A percentile compares a stretch with the other conserved stretches of the same genome.
Conservation (phyloP, 2,329 filamentous ascomycete genomes). For the Trichoderma polysporum region DNA sequence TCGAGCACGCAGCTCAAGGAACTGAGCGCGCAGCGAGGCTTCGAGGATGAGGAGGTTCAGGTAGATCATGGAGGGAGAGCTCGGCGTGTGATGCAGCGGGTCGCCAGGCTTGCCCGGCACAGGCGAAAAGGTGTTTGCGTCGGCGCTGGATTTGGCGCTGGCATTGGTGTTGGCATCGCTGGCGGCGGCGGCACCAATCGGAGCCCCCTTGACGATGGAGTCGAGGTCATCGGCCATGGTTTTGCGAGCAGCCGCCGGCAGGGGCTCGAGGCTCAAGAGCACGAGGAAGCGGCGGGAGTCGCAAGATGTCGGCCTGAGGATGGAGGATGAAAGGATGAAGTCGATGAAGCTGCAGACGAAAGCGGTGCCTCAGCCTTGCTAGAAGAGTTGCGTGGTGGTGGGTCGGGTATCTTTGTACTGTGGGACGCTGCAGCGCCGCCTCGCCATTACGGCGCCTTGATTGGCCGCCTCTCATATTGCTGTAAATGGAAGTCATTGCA, state of each 20-base stretch:
- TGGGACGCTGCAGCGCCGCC: background rate
- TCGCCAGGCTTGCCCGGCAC: slow-evolving; percentile 55
- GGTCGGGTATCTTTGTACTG: background rate
- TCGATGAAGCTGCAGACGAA: background rate
- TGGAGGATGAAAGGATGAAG: background rate
- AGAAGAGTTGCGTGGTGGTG: slow-evolving; percentile 2
- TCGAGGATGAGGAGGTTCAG: slow-evolving; percentile 97
- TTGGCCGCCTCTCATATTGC: background rate
- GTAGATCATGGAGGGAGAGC: slow-evolving; percentile 93
- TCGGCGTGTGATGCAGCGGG: slow-evolving; percentile 78
- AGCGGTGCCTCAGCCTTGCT: slow-evolving; percentile 13
- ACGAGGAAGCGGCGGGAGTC: slow-evolving; percentile 4
- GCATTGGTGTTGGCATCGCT: slow-evolving; percentile 45
- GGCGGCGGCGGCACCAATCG: slow-evolving; percentile 58
- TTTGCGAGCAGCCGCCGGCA: slow-evolving; percentile 14
- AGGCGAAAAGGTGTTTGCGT: slow-evolving; percentile 46
- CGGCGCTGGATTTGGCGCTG: slow-evolving; percentile 36
- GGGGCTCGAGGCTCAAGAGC: background rate
- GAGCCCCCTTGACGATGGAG: slow-evolving; percentile 88
- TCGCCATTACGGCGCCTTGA: background rate
- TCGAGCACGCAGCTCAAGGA: slow-evolving; percentile 83
- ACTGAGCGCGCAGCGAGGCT: slow-evolving; percentile 87
- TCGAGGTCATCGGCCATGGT: slow-evolving; percentile 70
- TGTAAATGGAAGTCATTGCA: background rate
- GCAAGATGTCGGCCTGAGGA: background rate